Evolutionary conservation across 805 yeast genomes (phyloP).

Genomic region (Spathaspora gorwiae): DNA sequence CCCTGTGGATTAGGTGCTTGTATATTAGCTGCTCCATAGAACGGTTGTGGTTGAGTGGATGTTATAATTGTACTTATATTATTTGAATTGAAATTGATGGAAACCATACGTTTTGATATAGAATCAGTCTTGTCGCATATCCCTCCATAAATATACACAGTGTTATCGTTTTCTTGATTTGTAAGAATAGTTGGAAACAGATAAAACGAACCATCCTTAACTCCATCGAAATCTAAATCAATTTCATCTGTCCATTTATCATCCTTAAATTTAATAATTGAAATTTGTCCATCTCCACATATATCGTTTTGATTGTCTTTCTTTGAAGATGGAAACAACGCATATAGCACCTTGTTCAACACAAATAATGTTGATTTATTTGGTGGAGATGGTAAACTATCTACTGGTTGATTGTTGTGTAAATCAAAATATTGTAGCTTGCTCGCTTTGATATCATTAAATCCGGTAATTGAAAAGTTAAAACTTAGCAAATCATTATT

Average conservation of each 20-base stretch:
- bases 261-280: constrained; percentile 15
- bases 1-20: constrained; percentile 43
- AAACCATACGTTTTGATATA: constrained; percentile 40
- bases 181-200: constrained; percentile 40
- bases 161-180: constrained; percentile 26
- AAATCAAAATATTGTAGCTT: constrained; percentile 11
- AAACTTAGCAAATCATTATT: constrained; percentile 34
- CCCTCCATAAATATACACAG: constrained; percentile 57
- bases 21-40: constrained; percentile 47
- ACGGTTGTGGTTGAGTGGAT: constrained; percentile 51
- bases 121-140: constrained; percentile 16
- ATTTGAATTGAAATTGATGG: constrained; percentile 33
- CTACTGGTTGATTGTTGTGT: constrained; percentile 17
- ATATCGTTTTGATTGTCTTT: constrained; percentile 7
- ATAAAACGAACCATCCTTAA: constrained; percentile 26
- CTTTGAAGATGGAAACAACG: constrained; percentile 11
- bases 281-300: constrained; percentile 26
- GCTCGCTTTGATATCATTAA: constrained; percentile 8
- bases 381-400: constrained; percentile 27
- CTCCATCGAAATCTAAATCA: constrained; percentile 6
- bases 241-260: constrained; percentile 17
- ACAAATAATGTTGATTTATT: constrained; percentile 27
- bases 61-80: constrained; percentile 39
- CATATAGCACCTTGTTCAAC: constrained; percentile 25
- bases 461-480: constrained; percentile 33